Base-by-base conservation (phyloP, 176 grass and related monocot species). In the Aegilops umbellulata region DNA sequence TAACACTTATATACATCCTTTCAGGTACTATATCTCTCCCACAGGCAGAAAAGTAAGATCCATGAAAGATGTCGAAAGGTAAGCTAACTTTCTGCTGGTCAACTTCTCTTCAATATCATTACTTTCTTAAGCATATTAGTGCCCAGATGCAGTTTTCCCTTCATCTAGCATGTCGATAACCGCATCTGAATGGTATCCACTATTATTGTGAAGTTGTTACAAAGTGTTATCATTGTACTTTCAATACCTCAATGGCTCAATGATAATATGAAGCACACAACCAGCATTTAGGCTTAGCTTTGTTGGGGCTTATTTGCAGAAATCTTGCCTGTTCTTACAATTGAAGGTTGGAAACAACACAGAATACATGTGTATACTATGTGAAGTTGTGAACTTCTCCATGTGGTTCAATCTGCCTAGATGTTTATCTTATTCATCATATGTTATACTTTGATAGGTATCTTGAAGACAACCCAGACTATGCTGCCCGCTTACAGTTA, bases 1-100 rank as follows among this genome's bases (percentile, higher is more conserved):
- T 67, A 74, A 65, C 31, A 19, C 67, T 67, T 65, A 6, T 84
- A 24, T 85, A 60, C 25, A 51, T 46, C 11, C 58, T 83, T 93
- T 76, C 86, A 93, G 92, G 85, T 93, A 90, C 78, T 93, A 93
- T 80, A 27, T 35, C 60, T 29, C 86, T 65, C 92, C 88, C 65
- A 31, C 60, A n/a, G 86, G 92, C 22, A 83, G 55, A 65, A 80
- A 41, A 69, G 17, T 93, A 51, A 69, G 86, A 78, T 93, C 92
- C 14, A 65, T 7, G 3, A 65, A 44, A 5, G 74, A 88, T 8
- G 23, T 93, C 35, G 60, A 83, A 65, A 86, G 20, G 92, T 93
- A 88, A 46, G 44, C 64, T 35, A 63, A 38, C 20, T 81, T n/a
- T 44, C 11, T 63, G 65, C 66, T 78, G 22, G 15, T 64, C 27